A percentile compares a stretch with the other conserved stretches of the same genome.
These are phyloP conservation scores for Apiotrichum domesticum DNA, from an alignment of 1,284 basidiomycete genomes.

Conservation along the genomic window DNA sequence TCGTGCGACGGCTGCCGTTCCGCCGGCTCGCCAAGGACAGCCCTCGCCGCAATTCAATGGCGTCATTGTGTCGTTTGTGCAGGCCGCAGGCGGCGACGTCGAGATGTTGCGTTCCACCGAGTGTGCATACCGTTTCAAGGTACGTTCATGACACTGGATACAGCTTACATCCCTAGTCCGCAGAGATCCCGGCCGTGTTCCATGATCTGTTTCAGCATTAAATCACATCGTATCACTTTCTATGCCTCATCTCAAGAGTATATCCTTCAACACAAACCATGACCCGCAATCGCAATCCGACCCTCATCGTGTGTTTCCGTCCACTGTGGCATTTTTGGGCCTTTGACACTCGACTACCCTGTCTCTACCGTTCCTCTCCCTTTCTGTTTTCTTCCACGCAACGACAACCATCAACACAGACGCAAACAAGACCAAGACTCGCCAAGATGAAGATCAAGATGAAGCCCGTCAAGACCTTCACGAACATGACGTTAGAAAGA, in stretches of 20 bases:
- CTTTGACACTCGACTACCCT: not conserved
- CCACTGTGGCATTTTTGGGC: not conserved
- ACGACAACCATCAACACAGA: not conserved
- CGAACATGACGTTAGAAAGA: not conserved
- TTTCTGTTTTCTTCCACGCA: not conserved
- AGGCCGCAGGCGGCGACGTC: slow-evolving; percentile 91
- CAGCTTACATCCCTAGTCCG: slow-evolving; percentile 24
- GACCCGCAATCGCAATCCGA: too few relatives aligned
- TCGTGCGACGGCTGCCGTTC: slow-evolving; percentile 44
- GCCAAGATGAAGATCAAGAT: not conserved
- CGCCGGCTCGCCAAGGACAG: slow-evolving; percentile 47
- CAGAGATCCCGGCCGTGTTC: slow-evolving; percentile 43
- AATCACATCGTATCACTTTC: not conserved
- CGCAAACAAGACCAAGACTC: not conserved
- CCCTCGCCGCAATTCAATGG: slow-evolving; percentile 53
- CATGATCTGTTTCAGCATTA: slow-evolving; percentile 43
- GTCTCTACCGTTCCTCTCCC: not conserved
- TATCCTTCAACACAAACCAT: too few relatives aligned
- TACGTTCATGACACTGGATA: slow-evolving; percentile 16
- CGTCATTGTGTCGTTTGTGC: slow-evolving; percentile 90
- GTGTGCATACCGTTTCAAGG: slow-evolving; percentile 82
- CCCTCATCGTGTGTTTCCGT: not conserved
- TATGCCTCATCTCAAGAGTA: not conserved
- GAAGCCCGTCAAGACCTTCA: not conserved
- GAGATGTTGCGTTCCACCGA: slow-evolving; percentile 97